Percentiles rank a stretch among this genome's conserved stretches.
Conservation (phyloP, 441 rosid species). For the Metrosideros polymorpha region DNA sequence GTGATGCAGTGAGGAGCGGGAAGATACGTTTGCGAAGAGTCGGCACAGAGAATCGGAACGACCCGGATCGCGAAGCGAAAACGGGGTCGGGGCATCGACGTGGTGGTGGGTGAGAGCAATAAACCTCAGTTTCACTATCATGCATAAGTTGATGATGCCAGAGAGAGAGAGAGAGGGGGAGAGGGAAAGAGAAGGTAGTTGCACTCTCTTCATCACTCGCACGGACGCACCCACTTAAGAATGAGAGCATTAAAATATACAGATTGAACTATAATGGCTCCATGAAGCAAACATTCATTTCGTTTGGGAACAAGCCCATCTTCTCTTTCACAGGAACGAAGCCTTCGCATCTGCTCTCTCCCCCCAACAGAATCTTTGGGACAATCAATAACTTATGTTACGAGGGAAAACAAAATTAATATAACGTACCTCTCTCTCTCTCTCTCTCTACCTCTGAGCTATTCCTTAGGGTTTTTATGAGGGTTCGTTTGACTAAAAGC, state of each 20-base stretch:
- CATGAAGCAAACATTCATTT: constrained; percentile 48
- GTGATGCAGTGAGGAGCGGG: not conserved
- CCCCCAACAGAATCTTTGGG: constrained; percentile 31
- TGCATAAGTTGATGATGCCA: not conserved
- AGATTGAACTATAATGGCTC: not conserved
- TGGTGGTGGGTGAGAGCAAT: constrained; percentile 34
- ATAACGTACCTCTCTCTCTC: not conserved
- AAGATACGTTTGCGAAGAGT: not conserved
- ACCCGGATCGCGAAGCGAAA: not conserved
- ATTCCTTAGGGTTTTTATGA: not conserved
- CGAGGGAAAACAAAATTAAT: not conserved
- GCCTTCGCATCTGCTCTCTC: not conserved
- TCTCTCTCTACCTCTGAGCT: not conserved
- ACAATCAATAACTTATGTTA: constrained; percentile 9
- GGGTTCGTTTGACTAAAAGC: constrained; percentile 10
- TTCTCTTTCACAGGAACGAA: not conserved
- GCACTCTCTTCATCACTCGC: constrained; percentile 15
- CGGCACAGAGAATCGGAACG: not conserved
- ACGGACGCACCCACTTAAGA: constrained; percentile 17
- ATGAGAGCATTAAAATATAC: not conserved
- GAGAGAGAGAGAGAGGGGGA: constrained; percentile 10
- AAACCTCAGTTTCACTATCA: constrained; percentile 12
- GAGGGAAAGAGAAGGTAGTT: constrained; percentile 17
- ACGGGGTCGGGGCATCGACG: not conserved
- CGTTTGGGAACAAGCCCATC: constrained; percentile 5